Evolutionary conservation across 2,329 filamentous ascomycete genomes (phyloP).

Genomic region (Huntiella omanensis): DNA sequence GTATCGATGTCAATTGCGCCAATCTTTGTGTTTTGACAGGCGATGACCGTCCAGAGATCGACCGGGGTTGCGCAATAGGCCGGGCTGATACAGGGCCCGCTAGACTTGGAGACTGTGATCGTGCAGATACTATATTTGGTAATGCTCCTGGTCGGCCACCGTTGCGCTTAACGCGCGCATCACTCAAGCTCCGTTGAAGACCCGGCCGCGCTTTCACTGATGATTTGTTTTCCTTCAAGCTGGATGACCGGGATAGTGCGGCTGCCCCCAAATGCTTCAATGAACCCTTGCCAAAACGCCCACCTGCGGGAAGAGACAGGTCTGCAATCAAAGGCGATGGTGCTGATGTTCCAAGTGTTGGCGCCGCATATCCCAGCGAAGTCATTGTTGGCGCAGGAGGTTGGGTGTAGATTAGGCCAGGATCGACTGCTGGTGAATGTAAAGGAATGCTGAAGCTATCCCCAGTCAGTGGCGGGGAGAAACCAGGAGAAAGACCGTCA

Average conservation of each 20-base stretch:
- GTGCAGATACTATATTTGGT: conserved; percentile 29
- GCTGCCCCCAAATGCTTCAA: neutral
- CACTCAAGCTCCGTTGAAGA: conserved; percentile 35
- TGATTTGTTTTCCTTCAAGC: conserved; percentile 23
- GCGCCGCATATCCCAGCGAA: conserved; percentile 11
- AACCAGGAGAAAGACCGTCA: conserved; percentile 22
- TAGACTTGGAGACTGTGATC: conserved; percentile 15
- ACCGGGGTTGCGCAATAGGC: conserved; percentile 18
- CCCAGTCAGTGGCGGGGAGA: conserved; percentile 20
- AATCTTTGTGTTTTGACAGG: conserved; percentile 32
- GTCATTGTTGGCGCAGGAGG: conserved; percentile 26
- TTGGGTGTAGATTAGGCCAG: conserved; percentile 36
- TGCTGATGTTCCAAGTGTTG: neutral
- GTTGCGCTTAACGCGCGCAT: conserved; percentile 29
- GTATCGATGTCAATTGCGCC: conserved; percentile 36
- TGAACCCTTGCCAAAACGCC: conserved; percentile 5
- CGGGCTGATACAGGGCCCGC: conserved; percentile 8
- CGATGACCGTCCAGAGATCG: conserved; percentile 25
- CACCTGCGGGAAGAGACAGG: conserved; percentile 3
- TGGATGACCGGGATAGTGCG: conserved; percentile 25
- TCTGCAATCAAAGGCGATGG: neutral
- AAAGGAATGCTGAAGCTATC: neutral
- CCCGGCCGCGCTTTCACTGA: conserved; percentile 22
- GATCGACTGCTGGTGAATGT: conserved; percentile 30
- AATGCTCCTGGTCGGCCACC: conserved; percentile 21